Percentiles rank a stretch among this genome's conserved stretches.
Conservation (phyloP, 805 yeast species). For the Starmerella vitae region DNA sequence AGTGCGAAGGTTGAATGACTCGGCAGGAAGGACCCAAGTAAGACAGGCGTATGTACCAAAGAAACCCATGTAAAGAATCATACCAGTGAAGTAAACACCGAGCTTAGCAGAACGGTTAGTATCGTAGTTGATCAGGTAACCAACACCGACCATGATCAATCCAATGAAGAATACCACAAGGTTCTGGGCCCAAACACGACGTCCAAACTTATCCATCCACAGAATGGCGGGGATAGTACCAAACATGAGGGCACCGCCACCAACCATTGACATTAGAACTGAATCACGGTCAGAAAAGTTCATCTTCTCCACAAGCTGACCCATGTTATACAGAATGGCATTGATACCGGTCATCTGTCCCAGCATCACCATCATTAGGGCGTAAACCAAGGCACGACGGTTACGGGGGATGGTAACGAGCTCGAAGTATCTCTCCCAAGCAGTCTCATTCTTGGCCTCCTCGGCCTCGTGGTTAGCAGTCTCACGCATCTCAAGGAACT, state of each 20-base stretch:
- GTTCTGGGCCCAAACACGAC: conserved; percentile 51
- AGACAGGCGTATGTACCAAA: conserved; percentile 54
- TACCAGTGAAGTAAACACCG: conserved; percentile 50
- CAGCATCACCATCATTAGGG: conserved; percentile 35
- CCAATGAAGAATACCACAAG: conserved; percentile 47
- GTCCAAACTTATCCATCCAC: conserved; percentile 28
- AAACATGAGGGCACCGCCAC: conserved; percentile 47
- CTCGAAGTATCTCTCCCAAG: conserved; percentile 36
- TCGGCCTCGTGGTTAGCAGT: conserved; percentile 36
- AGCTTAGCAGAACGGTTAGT: conserved; percentile 36
- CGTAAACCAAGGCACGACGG: conserved; percentile 47
- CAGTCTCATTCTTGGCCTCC: conserved; percentile 26
- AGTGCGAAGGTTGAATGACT: conserved; percentile 44
- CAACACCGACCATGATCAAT: conserved; percentile 44
- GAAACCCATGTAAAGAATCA: conserved; percentile 50
- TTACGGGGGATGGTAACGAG: conserved; percentile 43
- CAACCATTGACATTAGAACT: conserved; percentile 55
- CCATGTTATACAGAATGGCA: conserved; percentile 52
- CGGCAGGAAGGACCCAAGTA: conserved; percentile 60
- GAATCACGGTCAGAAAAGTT: conserved; percentile 41
- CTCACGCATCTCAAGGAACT: conserved; percentile 45
- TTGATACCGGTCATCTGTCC: conserved; percentile 54
- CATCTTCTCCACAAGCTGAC: conserved; percentile 41
- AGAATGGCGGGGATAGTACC: conserved; percentile 57
- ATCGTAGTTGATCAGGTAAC: conserved; percentile 34